Evolutionary conservation across 495 filamentous ascomycete genomes (phyloP).

Genomic region (Cryomyces antarcticus): DNA sequence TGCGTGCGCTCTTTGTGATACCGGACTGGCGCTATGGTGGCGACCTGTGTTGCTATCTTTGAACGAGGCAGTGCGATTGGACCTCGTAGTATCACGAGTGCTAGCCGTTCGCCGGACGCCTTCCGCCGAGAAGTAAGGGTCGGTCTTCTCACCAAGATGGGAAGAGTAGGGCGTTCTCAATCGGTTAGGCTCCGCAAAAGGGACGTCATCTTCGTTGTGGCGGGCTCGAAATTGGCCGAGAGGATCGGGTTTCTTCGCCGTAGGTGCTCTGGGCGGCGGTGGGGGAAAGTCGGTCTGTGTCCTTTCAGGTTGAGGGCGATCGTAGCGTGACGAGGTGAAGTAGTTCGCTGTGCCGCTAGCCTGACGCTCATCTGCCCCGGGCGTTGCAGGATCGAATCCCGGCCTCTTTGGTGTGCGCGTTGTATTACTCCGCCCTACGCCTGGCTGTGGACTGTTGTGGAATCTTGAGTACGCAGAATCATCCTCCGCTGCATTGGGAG

Average conservation of each 20-base stretch:
- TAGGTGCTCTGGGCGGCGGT: conserved; percentile 14
- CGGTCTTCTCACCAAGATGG: conserved; percentile 48
- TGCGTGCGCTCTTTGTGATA: background rate
- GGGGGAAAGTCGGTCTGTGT: conserved; percentile 6
- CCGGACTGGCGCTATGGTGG: conserved; percentile 7
- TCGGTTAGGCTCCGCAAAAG: conserved; percentile 24
- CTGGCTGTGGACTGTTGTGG: conserved; percentile 18
- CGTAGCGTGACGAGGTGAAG: background rate
- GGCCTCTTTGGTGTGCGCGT: conserved; percentile 22
- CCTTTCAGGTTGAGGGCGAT: background rate
- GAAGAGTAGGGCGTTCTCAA: conserved; percentile 49
- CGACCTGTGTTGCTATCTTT: background rate
- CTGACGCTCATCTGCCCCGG: conserved; percentile 14
- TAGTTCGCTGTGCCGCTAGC: conserved; percentile 2
- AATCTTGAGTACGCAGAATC: too few species aligned
- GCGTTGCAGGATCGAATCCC: conserved; percentile 18
- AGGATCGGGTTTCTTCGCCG: conserved; percentile 27
- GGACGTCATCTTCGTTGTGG: conserved; percentile 2
- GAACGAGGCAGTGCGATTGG: background rate
- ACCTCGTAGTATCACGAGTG: conserved; percentile 24
- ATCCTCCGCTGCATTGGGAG: too few species aligned
- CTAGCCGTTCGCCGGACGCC: conserved; percentile 25
- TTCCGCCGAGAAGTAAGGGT: conserved; percentile 27
- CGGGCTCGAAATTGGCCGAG: conserved; percentile 21
- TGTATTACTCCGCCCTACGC: conserved; percentile 23